Base-by-base conservation (phyloP, 2,329 filamentous ascomycete genomes). In the Colletotrichum chrysophilum region DNA sequence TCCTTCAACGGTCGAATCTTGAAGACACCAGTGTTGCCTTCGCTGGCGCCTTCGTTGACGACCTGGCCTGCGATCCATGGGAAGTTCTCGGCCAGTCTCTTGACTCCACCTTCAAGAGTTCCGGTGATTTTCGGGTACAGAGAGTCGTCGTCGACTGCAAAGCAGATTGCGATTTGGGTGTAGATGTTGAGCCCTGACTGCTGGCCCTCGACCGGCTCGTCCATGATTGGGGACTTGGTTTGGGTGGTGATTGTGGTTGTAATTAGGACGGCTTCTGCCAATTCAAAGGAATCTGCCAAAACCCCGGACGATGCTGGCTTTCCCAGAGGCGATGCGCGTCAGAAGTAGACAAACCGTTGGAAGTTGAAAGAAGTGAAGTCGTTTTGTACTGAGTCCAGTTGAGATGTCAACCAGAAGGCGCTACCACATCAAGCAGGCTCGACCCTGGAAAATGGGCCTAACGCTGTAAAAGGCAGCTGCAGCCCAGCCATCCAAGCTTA, bases 41-140 rank as follows among this genome's bases (percentile, higher is more conserved):
- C 68, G 10, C 76, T 76, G 8, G 78, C 76, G 7, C 78, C 81
- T 56, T 86, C 82, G 28, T 82, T 80, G 34, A 87, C 80, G 1
- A 88, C 84, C 34, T 87, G 82, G 4, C 88, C 89, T 5, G 88
- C 85, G 1, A 87, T 74, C 87, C 87, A 90, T 1, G 87, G 88
- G 58, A 90, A 89, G 43, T 52, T 80, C 0, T 78, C 65, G 0
- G 84, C 77, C 0, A 91, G 82, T 4, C 81, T 81, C 32, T 81
- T 77, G 0, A 90, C 83, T 28, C 87, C 88, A 0, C 62, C 72
- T 1, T 78, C 78, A 5, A 89, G 65, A 1, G 78, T 84, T 2
- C 74, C 52, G 61, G 84, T 71, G 60, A 87, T 80, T 1, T 71
- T 56, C 10, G 78, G 75, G 26, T 80, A 79, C 3, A 58, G 71